Percentiles rank a stretch among this genome's conserved stretches.
phyloP scores from a whole-genome alignment of 768 basidiomycete genomes.

The Russula ochroleuca region DNA sequence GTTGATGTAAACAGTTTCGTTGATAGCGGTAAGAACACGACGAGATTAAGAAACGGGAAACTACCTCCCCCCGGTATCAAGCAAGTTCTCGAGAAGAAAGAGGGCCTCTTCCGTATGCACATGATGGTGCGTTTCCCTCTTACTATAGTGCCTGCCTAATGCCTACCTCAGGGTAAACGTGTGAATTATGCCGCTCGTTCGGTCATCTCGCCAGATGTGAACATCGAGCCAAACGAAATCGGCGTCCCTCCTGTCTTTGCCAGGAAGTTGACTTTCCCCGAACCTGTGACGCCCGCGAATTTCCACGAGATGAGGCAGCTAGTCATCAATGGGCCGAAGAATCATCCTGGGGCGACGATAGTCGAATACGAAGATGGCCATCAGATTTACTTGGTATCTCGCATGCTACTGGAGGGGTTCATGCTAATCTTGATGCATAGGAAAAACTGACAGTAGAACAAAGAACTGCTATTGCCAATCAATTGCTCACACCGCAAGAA shows the following conservation, averaged over 20 bases:
- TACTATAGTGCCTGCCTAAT: constrained; percentile 11
- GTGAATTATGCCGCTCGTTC: constrained; percentile 99
- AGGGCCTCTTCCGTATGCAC: constrained; percentile 94
- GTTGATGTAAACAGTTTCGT: constrained; percentile 95
- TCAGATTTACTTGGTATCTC: constrained; percentile 70
- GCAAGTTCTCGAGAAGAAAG: constrained; percentile 97
- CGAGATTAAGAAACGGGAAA: constrained; percentile 79
- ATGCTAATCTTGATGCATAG: constrained; percentile 38
- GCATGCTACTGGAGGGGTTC: constrained; percentile 3
- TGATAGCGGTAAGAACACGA: constrained; percentile 93
- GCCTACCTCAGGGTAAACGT: constrained; percentile 77
- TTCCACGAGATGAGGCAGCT: constrained; percentile 81
- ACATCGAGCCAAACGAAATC: constrained; percentile 98
- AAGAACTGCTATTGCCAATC: constrained; percentile 92
- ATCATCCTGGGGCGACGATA: constrained; percentile 89
- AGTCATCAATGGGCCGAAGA: constrained; percentile 86
- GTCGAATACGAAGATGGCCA: constrained; percentile 95
- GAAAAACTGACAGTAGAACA: constrained; percentile 85
- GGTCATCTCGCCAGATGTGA: constrained; percentile 99
- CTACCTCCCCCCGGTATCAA: constrained; percentile 91
- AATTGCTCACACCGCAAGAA: constrained; percentile 87
- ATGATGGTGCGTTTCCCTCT: constrained; percentile 78
- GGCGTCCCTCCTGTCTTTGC: constrained; percentile 98
- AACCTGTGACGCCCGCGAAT: constrained; percentile 91
- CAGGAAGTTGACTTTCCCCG: constrained; percentile 92